Evolutionary conservation across 2,329 filamentous ascomycete genomes (phyloP), one percentile per base, ranked within the genome.

Genomic region (Magnaporthiopsis poae): DNA sequence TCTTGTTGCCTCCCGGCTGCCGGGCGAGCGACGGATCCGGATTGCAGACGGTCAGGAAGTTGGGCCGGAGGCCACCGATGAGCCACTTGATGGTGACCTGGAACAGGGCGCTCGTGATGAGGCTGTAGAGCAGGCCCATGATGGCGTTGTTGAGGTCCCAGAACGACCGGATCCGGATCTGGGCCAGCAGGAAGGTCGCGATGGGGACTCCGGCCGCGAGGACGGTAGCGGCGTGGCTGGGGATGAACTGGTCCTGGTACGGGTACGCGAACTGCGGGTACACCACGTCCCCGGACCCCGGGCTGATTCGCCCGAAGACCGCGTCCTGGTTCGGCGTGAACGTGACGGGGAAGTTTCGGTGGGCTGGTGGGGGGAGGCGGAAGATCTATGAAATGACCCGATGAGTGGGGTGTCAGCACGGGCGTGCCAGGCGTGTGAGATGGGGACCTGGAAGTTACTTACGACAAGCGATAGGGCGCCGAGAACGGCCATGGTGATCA

Each of bases 1-100:
- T 75, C 74, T 4, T 71, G 65, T 78, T 77, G 63, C 79, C 81
- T 2, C 64, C 64, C 8, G 64, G 60, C 35, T 77, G 76, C 21
- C 76, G 72, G 8, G 76, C 77, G 71, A 7, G 80, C 81, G 61
- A 80, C 81, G 76, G 71, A 67, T 82, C 81, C 0, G 88, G 89
- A 74, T 88, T 83, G 71, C 88, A 91, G 65, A 90, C 88, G 27
- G 80, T 81, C 27, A 91, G 81, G 77, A 91, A 91, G 74, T 90
- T 86, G 0, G 89, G 89, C n/a, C 88, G 83, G 27, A 89, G 78
- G 21, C 88, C 89, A 15, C 89, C 89, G 69, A 92, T 90, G 60
- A 91, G 82, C 83, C 84, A 88, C 77, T 92, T 92, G 74, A 91
- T 72, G 72, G 91, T 88, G 70, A 91, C 88, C 72, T 92, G 89